phyloP scores from a whole-genome alignment of 73 alveolate genomes.

The Paramecium primaurelia region DNA sequence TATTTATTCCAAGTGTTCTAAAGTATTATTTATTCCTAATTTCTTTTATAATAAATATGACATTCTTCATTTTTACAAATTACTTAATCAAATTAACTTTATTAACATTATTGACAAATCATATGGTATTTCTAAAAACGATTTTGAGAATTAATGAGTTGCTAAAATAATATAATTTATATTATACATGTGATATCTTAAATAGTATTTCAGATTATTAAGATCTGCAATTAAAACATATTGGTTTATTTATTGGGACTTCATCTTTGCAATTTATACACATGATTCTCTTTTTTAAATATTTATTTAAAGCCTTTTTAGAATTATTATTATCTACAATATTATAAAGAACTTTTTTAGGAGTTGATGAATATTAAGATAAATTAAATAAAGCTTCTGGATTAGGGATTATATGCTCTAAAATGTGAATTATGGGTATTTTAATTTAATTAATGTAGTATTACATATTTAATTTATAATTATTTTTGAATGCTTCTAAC shows the following conservation, averaged over 20 bases:
- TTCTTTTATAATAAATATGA: background rate
- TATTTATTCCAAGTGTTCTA: background rate
- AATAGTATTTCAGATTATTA: background rate
- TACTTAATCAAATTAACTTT: background rate
- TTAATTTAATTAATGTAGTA: background rate
- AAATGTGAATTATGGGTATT: background rate
- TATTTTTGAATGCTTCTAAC: background rate
- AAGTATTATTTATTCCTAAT: background rate
- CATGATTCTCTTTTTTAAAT: background rate
- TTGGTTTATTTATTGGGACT: background rate
- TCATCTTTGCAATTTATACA: background rate
- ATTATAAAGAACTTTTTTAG: background rate
- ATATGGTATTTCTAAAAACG: background rate
- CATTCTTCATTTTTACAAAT: background rate
- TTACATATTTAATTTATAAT: background rate
- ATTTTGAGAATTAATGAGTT: background rate
- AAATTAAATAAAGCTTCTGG: background rate
- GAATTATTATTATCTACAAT: background rate
- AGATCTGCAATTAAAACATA: background rate
- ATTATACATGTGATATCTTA: background rate
- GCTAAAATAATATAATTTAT: background rate
- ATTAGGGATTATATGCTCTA: background rate
- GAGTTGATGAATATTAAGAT: background rate
- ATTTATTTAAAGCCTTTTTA: background rate
- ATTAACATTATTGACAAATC: background rate